Base-by-base conservation (phyloP, 345 rosid genomes). In the Carallia pectinifolia region DNA sequence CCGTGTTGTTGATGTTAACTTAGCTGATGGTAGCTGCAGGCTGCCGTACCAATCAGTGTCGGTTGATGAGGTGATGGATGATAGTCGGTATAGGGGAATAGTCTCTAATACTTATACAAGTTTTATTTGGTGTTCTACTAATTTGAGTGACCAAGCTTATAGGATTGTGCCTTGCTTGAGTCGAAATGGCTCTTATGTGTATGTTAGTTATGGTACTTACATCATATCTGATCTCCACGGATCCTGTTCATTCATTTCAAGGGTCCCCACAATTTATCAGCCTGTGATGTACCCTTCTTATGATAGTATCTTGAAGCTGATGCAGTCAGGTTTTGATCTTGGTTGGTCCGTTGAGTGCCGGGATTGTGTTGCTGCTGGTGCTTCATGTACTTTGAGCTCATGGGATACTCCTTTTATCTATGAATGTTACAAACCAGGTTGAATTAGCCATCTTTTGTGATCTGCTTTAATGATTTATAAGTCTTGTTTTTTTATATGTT, bases 291-390 rank as follows among this genome's bases (percentile, higher is more conserved):
- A 70, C 63, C 73, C 68, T 62, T 70, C 78, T 31, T 84, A 78
- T 48, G 75, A 71, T 7, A 66, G 69, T 12, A 72, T 81, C 47
- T 30, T 59, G 71, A 30, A 31, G 69, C 40, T 76, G 71, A 67
- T 79, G 77, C 74, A 69, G 34, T 50, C 40, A 29, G 85, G 87
- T 62, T 84, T 81, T 70, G 85, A 84, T 52, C 79, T 84, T 54
- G 61, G 56, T 13, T 84, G 87, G 87, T 76, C 82, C 4, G 60
- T 73, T 38, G 82, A 67, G 70, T 83, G 86, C 66, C 66, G 81
- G 71, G 52, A 75, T 74, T 80, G 85, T 61, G 12, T 58, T 29
- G 59, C 36, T 4, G 52, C 3, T 63, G 85, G 78, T 31, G 29
- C 31, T 72, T 8, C 4, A 13, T 81, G 85, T 53, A 3, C 7